These are phyloP conservation scores for Ganoderma sinense DNA, from an alignment of 1,284 basidiomycete species.

Conservation along the genomic window DNA sequence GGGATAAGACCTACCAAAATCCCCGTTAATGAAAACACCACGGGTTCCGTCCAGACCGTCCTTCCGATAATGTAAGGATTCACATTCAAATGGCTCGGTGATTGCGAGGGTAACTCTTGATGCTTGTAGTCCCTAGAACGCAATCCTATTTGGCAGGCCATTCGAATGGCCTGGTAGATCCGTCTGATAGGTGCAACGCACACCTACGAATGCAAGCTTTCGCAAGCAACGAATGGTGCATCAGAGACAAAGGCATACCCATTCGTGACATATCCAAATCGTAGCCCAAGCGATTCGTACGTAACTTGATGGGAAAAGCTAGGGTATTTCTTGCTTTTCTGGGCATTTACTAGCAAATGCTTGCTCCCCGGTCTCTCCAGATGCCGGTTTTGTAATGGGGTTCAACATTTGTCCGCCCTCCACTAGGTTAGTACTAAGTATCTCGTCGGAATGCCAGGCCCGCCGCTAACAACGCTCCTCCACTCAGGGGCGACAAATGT, in stretches of 20 bases:
- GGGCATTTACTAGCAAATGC: neutral
- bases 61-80: neutral
- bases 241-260: neutral
- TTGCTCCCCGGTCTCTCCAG: neutral
- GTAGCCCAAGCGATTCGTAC: neutral
- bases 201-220: neutral
- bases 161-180: neutral
- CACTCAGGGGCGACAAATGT: neutral
- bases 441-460: neutral
- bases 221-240: neutral
- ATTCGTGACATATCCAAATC: neutral
- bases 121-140: neutral
- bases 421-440: neutral
- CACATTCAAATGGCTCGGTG: neutral
- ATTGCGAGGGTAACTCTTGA: neutral
- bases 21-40: neutral
- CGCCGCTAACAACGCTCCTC: neutral
- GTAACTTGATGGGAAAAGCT: slow-evolving; percentile 1
- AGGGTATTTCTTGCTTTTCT: neutral
- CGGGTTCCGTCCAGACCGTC: neutral
- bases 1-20: neutral
- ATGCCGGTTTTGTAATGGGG: neutral
- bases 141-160: neutral
- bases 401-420: neutral
- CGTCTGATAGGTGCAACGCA: neutral